Conservation (phyloP, 1,139 yeast species). For the Magnusiomyces sp. region DNA sequence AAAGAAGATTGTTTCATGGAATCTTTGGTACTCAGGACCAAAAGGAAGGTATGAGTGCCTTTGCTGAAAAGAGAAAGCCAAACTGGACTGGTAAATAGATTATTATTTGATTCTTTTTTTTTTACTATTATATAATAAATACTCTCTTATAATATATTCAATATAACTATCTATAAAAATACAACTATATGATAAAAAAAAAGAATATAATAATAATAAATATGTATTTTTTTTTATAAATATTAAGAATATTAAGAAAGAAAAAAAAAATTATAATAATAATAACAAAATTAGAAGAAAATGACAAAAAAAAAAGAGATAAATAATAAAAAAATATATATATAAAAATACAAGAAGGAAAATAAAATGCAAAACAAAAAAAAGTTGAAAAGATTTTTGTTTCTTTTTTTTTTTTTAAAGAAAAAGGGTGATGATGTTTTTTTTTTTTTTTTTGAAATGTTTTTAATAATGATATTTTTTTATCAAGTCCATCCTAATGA, state of each 20-base stretch:
- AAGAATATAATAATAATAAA: neutral
- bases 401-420: no score
- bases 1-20: constrained; percentile 38
- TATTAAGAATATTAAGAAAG: no score
- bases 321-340: no score
- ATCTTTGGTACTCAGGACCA: constrained; percentile 41
- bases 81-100: constrained; percentile 31
- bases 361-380: no score
- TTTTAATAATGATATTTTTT: neutral
- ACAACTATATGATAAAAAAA: neutral
- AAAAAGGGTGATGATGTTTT: no score
- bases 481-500: constrained; percentile 34
- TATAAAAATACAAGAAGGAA: no score
- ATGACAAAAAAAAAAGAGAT: no score
- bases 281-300: no score
- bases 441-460: neutral
- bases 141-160: no score
- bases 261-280: no score
- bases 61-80: constrained; percentile 40
- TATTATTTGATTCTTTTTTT: neutral
- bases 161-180: neutral
- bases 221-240: neutral
- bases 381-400: no score
- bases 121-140: no score
- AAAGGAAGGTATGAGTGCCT: constrained; percentile 44